Evolutionary conservation across 208 protist genomes (phyloP).

Genomic region (Naegleria lovaniensis): DNA sequence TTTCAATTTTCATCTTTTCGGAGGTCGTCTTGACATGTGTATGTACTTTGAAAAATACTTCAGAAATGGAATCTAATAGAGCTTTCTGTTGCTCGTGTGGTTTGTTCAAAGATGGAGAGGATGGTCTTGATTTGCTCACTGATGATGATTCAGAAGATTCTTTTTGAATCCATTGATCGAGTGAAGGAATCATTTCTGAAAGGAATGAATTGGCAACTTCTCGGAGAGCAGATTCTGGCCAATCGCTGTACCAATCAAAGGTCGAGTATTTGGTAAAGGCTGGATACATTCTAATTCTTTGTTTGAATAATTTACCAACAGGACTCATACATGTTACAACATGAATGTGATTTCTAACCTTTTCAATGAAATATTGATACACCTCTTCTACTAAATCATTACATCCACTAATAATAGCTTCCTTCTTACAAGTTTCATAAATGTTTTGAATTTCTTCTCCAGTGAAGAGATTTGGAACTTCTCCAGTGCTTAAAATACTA

Average conservation of each 20-base stretch:
- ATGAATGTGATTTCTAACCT: constrained; percentile 85
- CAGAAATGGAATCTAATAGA: constrained; percentile 61
- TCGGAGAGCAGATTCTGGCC: constrained; percentile 91
- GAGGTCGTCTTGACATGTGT: constrained; percentile 70
- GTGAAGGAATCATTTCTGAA: background rate
- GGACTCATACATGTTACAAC: constrained; percentile 95
- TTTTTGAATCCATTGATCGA: background rate
- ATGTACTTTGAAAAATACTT: constrained; percentile 88
- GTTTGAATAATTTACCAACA: constrained; percentile 85
- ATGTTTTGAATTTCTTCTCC: constrained; percentile 88
- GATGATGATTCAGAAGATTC: background rate
- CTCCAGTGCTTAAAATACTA: constrained; percentile 91
- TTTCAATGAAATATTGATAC: constrained; percentile 91
- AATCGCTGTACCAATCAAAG: constrained; percentile 97
- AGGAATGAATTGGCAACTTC: constrained; percentile 60
- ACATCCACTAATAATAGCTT: constrained; percentile 63
- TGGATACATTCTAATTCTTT: constrained; percentile 94
- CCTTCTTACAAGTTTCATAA: constrained; percentile 76
- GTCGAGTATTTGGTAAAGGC: constrained; percentile 92
- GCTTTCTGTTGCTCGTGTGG: background rate
- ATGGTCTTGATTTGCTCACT: background rate
- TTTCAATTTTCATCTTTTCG: constrained; percentile 79
- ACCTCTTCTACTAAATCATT: constrained; percentile 80
- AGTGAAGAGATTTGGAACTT: constrained; percentile 94
- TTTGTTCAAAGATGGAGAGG: background rate